Evolutionary conservation across 257 asterid genomes (phyloP).

Genomic region (Striga asiatica): DNA sequence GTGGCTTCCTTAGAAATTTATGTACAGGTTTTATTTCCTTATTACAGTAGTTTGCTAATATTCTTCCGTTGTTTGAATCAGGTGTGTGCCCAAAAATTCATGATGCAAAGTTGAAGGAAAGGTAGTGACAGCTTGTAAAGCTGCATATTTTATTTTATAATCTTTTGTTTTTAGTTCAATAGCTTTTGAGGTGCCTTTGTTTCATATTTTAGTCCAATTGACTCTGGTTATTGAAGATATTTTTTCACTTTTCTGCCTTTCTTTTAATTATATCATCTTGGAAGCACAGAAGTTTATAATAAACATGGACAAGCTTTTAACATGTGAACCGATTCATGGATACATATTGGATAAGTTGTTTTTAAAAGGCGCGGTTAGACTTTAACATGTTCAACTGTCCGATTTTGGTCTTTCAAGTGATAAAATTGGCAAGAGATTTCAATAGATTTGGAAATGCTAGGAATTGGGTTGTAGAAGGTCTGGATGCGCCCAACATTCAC

Average conservation of each 20-base stretch:
- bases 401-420: neutral
- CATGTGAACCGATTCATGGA: neutral
- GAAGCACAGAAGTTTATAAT: neutral
- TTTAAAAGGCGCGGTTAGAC: neutral
- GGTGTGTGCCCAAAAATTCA: conserved; percentile 73
- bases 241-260: no score
- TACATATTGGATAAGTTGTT: neutral
- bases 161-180: neutral
- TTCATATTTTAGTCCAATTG: no score
- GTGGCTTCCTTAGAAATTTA: no score
- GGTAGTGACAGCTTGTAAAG: conserved; percentile 33
- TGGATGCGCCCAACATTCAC: no score
- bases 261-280: neutral
- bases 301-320: neutral
- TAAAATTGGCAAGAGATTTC: neutral
- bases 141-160: neutral
- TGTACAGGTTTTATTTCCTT: no score
- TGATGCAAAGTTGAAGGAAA: conserved; percentile 89
- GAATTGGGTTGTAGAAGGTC: no score
- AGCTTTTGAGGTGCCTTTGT: neutral
- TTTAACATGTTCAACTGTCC: neutral
- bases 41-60: no score
- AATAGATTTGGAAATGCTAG: no score
- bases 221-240: no score
- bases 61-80: no score